A percentile compares a stretch with the other conserved stretches of the same genome.
Evolutionary conservation across 441 rosid species (phyloP).

Genomic region (Adansonia rubrostipa): DNA sequence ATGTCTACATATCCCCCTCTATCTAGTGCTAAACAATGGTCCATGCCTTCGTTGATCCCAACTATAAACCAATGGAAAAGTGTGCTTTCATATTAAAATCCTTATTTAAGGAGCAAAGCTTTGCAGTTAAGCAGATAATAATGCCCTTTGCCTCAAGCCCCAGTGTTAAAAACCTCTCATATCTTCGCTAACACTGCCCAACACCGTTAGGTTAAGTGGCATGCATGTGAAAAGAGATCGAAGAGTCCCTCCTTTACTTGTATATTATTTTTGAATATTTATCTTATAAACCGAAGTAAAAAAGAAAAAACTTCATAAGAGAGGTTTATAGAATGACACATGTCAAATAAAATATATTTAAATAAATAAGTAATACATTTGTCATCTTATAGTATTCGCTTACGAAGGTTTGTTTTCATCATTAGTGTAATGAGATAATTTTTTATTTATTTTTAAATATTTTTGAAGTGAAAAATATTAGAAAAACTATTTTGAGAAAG

Average conservation of each 20-base stretch:
- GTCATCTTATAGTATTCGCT: no score
- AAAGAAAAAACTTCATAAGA: no score
- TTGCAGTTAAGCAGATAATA: slow-evolving; percentile 10
- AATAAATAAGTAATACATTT: no score
- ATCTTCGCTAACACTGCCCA: not conserved
- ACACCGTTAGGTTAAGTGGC: not conserved
- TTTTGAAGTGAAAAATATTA: no score
- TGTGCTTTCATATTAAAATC: not conserved
- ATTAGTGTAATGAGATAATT: no score
- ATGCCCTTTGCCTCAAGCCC: not conserved
- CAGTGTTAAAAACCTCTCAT: not conserved
- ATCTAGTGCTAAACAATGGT: slow-evolving; percentile 21
- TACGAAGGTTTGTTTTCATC: no score
- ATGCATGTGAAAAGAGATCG: not conserved
- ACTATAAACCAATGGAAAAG: not conserved
- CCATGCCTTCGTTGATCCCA: not conserved
- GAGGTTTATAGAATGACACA: no score
- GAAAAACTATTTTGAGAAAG: no score
- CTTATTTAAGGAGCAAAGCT: slow-evolving; percentile 20
- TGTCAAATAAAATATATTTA: no score
- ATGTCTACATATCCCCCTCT: slow-evolving; percentile 5
- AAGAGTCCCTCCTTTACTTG: not conserved
- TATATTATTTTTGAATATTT: no score
- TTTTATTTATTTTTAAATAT: no score
- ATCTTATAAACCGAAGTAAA: no score